Evolutionary conservation across 352 stramenopile genomes (phyloP), one percentile per base, ranked within the genome.

Genomic region (Thalassiosira mediterranea): DNA sequence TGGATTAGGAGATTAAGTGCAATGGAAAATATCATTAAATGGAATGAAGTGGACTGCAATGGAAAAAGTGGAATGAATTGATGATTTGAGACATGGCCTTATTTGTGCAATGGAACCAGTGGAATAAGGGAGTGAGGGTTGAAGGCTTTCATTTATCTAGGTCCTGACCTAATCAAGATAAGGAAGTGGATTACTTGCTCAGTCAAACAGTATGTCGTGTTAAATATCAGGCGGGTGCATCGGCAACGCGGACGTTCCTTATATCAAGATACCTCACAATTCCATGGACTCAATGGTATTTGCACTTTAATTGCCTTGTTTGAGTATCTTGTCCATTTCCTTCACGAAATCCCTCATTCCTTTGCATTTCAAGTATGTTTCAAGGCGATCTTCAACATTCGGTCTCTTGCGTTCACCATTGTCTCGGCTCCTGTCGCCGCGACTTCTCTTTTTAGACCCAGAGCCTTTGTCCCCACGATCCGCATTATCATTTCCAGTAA

Each of bases 261-360:
- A n/a, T n/a, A n/a, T n/a, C n/a, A n/a, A n/a, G n/a, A n/a, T n/a
- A n/a, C n/a, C n/a, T n/a, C n/a, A n/a, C n/a, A n/a, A n/a, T n/a
- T n/a, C n/a, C n/a, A n/a, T 53, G 17, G 19, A 44, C 54, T 47
- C 4, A 56, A 28, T 42, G 8, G 53, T 72, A 58, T 31, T 63
- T n/a, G n/a, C n/a, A n/a, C n/a, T n/a, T n/a, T n/a, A n/a, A n/a
- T n/a, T n/a, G n/a, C n/a, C n/a, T n/a, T 17, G n/a, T 65, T 56
- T 56, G n/a, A 88, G 42, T 48, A 91, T 83, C 42, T 83, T 84
- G 32, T 89, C 81, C 42, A 88, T 68, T 49, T 92, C 80, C 46
- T 68, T 77, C 23, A 87, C 66, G 53, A 90, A 90, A 25, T 81
- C 66, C 21, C 82, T 72, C 29, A 91, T 44, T 8, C 74, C 85